phyloP scores from a whole-genome alignment of 208 protist species.

The Acanthamoeba triangularis region DNA sequence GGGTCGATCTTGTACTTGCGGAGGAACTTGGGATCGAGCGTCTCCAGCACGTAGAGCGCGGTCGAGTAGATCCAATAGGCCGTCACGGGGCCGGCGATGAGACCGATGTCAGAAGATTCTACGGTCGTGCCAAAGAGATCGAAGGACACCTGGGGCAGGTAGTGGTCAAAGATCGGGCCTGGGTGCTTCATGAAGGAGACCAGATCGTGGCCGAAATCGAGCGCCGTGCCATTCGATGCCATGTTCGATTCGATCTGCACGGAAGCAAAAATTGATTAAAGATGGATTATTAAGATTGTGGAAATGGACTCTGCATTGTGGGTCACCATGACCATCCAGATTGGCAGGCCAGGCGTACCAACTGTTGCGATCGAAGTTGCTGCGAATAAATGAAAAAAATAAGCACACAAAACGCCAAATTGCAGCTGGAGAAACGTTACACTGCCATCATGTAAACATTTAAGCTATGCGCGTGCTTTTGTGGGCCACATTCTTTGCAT shows the following conservation, averaged over 20 bases:
- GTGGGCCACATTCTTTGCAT: no score
- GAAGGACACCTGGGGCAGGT: slow-evolving; percentile 28
- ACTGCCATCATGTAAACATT: background rate
- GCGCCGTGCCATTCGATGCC: background rate
- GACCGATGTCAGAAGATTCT: background rate
- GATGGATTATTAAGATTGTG: background rate
- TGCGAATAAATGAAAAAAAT: background rate
- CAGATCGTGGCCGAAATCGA: background rate
- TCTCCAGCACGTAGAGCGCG: slow-evolving; percentile 18
- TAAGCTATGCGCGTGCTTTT: background rate
- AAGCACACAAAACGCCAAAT: background rate
- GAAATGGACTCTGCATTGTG: no score
- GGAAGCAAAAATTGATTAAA: background rate
- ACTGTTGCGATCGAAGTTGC: slow-evolving; percentile 28
- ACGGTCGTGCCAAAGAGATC: background rate
- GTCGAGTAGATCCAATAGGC: slow-evolving; percentile 31
- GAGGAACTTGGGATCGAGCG: background rate
- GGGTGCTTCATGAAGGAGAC: background rate
- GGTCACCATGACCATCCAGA: background rate
- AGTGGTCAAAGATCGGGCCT: background rate
- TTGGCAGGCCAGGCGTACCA: background rate
- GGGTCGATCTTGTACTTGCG: slow-evolving; percentile 29
- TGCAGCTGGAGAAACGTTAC: background rate
- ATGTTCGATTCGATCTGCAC: background rate
- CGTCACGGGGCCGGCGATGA: background rate